Evolutionary conservation across 306 rosid species (phyloP).

Genomic region (Alnus rubra): DNA sequence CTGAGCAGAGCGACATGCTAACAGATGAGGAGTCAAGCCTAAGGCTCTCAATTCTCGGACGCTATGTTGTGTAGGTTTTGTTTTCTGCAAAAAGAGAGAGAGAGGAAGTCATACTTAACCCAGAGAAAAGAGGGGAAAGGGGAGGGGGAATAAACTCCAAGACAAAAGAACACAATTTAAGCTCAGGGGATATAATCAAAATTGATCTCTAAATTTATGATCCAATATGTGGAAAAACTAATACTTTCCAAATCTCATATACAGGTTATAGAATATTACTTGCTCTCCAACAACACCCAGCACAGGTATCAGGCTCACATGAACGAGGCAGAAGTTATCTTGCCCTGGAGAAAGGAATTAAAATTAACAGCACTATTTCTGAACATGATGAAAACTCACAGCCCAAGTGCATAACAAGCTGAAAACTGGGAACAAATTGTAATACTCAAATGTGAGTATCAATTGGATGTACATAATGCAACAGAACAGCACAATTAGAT

Average conservation of each 20-base stretch:
- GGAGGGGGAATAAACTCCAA: neutral
- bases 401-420: neutral
- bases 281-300: conserved; percentile 98
- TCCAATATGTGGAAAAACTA: neutral
- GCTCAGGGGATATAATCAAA: neutral
- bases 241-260: conserved; percentile 22
- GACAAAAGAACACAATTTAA: conserved; percentile 16
- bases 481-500: neutral
- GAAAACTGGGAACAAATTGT: neutral
- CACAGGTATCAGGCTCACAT: conserved; percentile 97
- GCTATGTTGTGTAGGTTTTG: conserved; percentile 96
- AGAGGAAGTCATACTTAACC: conserved; percentile 29
- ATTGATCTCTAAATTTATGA: too few species aligned
- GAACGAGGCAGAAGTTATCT: conserved; percentile 93
- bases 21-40: conserved; percentile 93
- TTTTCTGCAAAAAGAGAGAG: conserved; percentile 61
- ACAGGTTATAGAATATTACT: conserved; percentile 51
- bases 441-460: neutral
- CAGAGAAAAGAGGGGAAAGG: neutral
- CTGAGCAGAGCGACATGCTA: conserved; percentile 97
- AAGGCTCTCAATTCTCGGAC: conserved; percentile 93
- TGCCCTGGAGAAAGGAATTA: conserved; percentile 66
- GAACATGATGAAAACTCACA: conserved; percentile 1
- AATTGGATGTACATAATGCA: neutral
- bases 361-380: conserved; percentile 8